These are phyloP conservation scores for Aspergillus melleus DNA, from an alignment of 2,329 filamentous ascomycete genomes.

Conservation along the genomic window DNA sequence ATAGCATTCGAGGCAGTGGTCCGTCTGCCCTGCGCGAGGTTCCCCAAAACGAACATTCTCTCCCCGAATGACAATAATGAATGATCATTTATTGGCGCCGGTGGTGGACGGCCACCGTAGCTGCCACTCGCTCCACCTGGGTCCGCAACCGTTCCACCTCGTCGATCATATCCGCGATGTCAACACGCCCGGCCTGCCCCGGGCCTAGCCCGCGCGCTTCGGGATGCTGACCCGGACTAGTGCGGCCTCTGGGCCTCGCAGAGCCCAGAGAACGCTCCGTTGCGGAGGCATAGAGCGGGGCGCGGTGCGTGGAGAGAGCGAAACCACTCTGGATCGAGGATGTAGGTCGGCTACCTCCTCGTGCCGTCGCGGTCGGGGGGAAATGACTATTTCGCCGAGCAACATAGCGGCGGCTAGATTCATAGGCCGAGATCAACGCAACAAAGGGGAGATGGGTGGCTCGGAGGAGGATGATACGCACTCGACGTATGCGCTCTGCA, in stretches of 20 bases:
- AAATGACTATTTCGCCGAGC: constrained; percentile 24
- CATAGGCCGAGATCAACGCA: constrained; percentile 58
- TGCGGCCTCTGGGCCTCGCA: constrained; percentile 19
- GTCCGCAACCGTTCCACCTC: constrained; percentile 36
- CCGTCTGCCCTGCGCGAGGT: constrained; percentile 4
- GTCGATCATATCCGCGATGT: constrained; percentile 34
- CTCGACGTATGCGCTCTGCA: constrained; percentile 54
- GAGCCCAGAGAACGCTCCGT: constrained; percentile 22
- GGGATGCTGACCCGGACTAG: constrained; percentile 24
- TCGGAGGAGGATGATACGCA: constrained; percentile 60
- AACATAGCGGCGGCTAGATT: constrained; percentile 35
- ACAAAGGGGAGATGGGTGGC: constrained; percentile 61
- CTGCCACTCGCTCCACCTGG: constrained; percentile 36
- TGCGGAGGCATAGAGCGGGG: constrained; percentile 25
- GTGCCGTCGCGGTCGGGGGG: constrained; percentile 23
- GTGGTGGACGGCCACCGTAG: constrained; percentile 28
- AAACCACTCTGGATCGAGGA: constrained; percentile 21
- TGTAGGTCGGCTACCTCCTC: constrained; percentile 16
- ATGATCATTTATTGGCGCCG: constrained; percentile 15
- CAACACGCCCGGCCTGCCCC: constrained; percentile 23
- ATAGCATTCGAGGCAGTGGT: constrained; percentile 10
- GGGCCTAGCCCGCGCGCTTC: constrained; percentile 24
- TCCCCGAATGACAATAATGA: constrained; percentile 6
- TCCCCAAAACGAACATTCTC: neutral
- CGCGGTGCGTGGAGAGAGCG: constrained; percentile 24